A percentile compares a stretch with the other conserved stretches of the same genome.
Evolutionary conservation across 441 rosid genomes (phyloP).

Genomic region (Eugenia klotzschiana): DNA sequence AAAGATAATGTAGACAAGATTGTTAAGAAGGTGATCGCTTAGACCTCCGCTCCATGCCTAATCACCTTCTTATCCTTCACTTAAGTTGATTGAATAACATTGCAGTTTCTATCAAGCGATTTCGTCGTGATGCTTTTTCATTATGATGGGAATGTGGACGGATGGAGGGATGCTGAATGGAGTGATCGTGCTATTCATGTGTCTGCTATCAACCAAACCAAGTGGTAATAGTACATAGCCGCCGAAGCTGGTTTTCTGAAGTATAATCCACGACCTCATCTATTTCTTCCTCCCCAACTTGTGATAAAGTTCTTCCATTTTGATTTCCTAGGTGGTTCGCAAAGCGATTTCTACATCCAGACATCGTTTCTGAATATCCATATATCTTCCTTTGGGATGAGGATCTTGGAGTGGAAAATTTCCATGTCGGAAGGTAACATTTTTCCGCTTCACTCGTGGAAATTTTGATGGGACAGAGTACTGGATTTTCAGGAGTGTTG

Average conservation of each 20-base stretch:
- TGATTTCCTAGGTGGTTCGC: constrained; percentile 5
- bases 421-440: neutral
- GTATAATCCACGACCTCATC: neutral
- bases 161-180: neutral
- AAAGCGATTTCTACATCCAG: constrained; percentile 6
- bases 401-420: constrained; percentile 1
- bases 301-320: neutral
- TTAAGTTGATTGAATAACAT: neutral
- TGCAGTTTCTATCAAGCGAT: neutral
- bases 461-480: neutral
- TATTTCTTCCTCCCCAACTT: neutral
- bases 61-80: neutral
- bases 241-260: neutral
- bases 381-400: constrained; percentile 1
- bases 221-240: neutral
- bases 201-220: constrained; percentile 1
- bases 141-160: neutral
- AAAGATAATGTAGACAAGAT: neutral
- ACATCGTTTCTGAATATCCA: neutral
- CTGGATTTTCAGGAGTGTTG: neutral
- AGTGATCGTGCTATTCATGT: neutral
- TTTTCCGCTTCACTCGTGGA: neutral
- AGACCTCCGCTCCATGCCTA: neutral
- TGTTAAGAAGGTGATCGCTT: neutral
- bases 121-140: neutral